Evolutionary conservation across 2,329 filamentous ascomycete species (phyloP), one percentile per base, ranked within the genome.

Genomic region (Pestalotiopsis fici): DNA sequence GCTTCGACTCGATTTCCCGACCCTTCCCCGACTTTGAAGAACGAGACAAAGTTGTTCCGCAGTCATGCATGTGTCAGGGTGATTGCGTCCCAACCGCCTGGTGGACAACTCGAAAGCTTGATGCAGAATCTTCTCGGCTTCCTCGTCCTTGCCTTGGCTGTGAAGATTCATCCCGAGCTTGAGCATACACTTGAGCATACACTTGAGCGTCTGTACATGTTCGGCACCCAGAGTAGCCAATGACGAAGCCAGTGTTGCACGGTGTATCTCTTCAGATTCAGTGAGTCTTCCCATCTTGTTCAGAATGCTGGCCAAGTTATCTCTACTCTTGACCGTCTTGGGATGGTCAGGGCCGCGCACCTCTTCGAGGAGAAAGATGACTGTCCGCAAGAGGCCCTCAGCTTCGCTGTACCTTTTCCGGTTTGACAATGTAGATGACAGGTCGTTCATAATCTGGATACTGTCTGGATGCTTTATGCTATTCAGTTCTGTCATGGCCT

Each of bases 281-380:
- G 6, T 21, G 59, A 35, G 43, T n/a, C 37, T n/a, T 18, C 31
- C 9, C 39, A 35, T 28, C 15, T 37, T 39, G 37, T 47, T 27
- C 15, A 63, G 59, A 11, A 63, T 23, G 18, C 23, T 47, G n/a
- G 35, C 59, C 23, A 63, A 18, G 35, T 63, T 63, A 18, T 63
- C 37, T 47, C n/a, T 47, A 21, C 59, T 63, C 18, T 37, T 37
- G 21, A 63, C 13, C 65, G n/a, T 69, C 25, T 35, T 35, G 56
- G 56, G 56, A 25, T 59, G 56, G 6, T 59, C 56, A 6, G 25
- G 56, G 4, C 56, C 56, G 25, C 25, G 56, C 15, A 59, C 56
- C 23, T 59, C 28, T 35, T 59, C 56, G 1, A 50, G n/a, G 43
- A 50, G 43, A 4, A 18, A n/a, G 2, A 50, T 50, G 43, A 50